Base-by-base conservation (phyloP, 179 eudicot species). In the Dionaea muscipula region DNA sequence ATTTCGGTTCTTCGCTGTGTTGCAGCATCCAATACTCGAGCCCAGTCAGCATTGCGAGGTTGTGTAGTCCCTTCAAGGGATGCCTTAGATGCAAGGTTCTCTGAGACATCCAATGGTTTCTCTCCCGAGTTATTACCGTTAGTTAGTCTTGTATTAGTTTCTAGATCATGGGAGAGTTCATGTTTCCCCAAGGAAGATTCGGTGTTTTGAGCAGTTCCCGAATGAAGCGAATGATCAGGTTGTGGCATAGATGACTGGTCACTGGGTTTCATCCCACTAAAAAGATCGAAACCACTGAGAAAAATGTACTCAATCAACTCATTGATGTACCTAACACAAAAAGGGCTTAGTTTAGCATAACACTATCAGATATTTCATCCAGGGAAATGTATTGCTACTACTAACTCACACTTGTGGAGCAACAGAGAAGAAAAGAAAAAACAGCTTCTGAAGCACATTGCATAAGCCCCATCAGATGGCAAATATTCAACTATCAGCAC, bases 1-100 rank as follows among this genome's bases (percentile, higher is more conserved):
- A 91, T 89, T 80, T 91, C 96, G 25, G 89, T 76, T 70, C 98
- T 80, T 72, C 94, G 81, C 73, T 81, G 98, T 21, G 88, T 79
- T 69, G 98, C 94, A 62, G 94, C 98, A 65, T 88, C 94, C 59
- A 87, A 68, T 36, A 70, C 71, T 51, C 94, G 69, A 6, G 93
- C 96, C 98, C 96, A 91, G 51, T 79, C 96, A 57, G 84, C 83
- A 31, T 81, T 67, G 39, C 68, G 79, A 40, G 80, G 71, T 11
- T 82, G 83, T 60, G 51, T 44, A 33, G 69, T 24, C 52, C 77
- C 91, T 61, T 68, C 76, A 57, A 55, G 48, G 44, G 53, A 18
- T 51, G 66, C 43, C 26, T 65, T 55, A 47, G 60, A 65, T 61
- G 72, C 43, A 23, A 62, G 54, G 61, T 47, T 64, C 25, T 35